phyloP scores from a whole-genome alignment of 371 early-diverging fungal genomes.

The Phascolomyces articulosus region DNA sequence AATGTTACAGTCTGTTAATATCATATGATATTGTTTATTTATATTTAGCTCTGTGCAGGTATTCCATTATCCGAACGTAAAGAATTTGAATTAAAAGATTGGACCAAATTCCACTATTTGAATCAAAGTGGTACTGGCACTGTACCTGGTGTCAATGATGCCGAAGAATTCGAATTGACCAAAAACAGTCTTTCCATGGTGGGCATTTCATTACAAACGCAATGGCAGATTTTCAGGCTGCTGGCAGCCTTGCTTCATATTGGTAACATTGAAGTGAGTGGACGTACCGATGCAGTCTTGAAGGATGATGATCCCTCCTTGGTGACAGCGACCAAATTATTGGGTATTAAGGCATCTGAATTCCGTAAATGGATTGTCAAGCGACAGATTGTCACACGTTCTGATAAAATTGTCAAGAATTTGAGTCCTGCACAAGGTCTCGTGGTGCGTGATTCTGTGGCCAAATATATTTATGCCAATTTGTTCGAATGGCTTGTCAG shows the following conservation, averaged over 20 bases:
- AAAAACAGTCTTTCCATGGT: constrained; percentile 84
- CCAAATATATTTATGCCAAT: constrained; percentile 92
- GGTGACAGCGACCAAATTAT: constrained; percentile 63
- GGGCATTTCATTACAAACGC: constrained; percentile 82
- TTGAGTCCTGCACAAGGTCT: constrained; percentile 76
- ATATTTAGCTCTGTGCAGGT: constrained; percentile 80
- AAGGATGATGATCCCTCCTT: constrained; percentile 78
- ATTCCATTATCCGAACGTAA: constrained; percentile 82
- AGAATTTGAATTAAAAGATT: constrained; percentile 75
- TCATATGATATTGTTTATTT: background rate
- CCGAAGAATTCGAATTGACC: constrained; percentile 87
- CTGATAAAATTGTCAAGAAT: constrained; percentile 84
- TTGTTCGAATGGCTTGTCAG: constrained; percentile 95
- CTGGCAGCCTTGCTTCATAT: constrained; percentile 92
- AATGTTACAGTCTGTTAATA: no score
- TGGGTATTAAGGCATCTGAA: constrained; percentile 74
- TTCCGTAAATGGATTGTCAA: constrained; percentile 91
- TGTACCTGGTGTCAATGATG: constrained; percentile 90
- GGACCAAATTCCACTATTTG: constrained; percentile 84
- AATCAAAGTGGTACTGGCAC: constrained; percentile 84
- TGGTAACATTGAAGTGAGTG: constrained; percentile 89
- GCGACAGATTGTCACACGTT: constrained; percentile 85
- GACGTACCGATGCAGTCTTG: constrained; percentile 67
- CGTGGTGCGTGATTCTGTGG: constrained; percentile 90
- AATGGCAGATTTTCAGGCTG: constrained; percentile 89